Conservation (phyloP, 2,329 filamentous ascomycete genomes). For the Tolypocladium sp. region DNA sequence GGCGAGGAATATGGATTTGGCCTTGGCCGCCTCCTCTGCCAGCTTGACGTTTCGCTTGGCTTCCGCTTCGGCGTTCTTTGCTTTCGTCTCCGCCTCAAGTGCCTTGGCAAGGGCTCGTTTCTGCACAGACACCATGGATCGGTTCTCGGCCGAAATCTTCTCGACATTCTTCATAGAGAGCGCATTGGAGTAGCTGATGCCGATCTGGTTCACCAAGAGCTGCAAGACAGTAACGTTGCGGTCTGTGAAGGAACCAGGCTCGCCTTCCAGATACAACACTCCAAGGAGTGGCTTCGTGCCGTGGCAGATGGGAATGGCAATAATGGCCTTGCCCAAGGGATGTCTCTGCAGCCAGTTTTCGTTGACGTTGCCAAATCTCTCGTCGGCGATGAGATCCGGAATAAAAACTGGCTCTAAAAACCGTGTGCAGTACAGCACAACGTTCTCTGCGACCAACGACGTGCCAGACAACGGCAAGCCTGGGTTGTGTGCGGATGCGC, state of each 20-base stretch:
- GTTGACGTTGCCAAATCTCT: conserved; percentile 68
- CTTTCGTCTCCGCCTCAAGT: conserved; percentile 64
- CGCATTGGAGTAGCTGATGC: conserved; percentile 61
- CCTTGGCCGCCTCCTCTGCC: conserved; percentile 74
- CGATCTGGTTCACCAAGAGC: conserved; percentile 70
- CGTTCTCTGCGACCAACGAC: conserved; percentile 63
- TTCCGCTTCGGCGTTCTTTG: conserved; percentile 66
- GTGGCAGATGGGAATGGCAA: conserved; percentile 71
- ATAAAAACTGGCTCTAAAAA: conserved; percentile 70
- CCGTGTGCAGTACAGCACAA: conserved; percentile 67
- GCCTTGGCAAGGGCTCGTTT: conserved; percentile 66
- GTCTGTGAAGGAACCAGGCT: conserved; percentile 69
- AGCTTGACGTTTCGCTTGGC: conserved; percentile 72
- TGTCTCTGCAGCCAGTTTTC: conserved; percentile 60
- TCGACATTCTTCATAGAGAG: conserved; percentile 62
- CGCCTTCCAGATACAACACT: conserved; percentile 66
- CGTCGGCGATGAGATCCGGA: conserved; percentile 63
- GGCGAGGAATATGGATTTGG: conserved; percentile 72
- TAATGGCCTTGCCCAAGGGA: conserved; percentile 63
- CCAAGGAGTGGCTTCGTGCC: conserved; percentile 62
- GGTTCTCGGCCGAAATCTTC: conserved; percentile 69
- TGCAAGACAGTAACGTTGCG: conserved; percentile 58
- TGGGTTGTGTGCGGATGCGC: conserved; percentile 56
- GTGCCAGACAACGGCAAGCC: conserved; percentile 57
- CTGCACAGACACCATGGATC: conserved; percentile 69